phyloP scores from a whole-genome alignment of 805 yeast species.

The Wickerhamiella alocasiicola region DNA sequence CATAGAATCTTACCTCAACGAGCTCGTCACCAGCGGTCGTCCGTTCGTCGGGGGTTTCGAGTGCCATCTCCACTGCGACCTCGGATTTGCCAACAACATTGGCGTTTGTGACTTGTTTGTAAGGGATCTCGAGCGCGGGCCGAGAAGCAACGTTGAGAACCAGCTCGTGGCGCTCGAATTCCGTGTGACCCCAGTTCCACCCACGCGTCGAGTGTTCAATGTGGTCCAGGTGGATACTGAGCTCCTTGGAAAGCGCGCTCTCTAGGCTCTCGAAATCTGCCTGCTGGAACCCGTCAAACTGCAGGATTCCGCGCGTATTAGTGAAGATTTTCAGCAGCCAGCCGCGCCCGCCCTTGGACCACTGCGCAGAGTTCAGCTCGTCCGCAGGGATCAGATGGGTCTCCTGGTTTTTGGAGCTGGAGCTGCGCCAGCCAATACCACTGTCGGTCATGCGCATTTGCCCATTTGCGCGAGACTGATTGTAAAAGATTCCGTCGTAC shows the following conservation, averaged over 20 bases:
- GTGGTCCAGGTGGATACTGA: constrained; percentile 60
- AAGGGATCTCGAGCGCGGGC: constrained; percentile 88
- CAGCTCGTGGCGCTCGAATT: constrained; percentile 83
- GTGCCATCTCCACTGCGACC: constrained; percentile 76
- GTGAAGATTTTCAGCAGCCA: constrained; percentile 83
- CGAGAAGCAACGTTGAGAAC: constrained; percentile 74
- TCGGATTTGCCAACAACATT: constrained; percentile 87
- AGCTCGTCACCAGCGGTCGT: constrained; percentile 80
- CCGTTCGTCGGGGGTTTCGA: constrained; percentile 39
- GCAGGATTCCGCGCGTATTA: constrained; percentile 71
- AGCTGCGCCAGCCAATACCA: constrained; percentile 93
- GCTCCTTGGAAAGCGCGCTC: constrained; percentile 68
- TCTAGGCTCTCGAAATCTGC: constrained; percentile 70
- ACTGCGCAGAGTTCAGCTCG: constrained; percentile 63
- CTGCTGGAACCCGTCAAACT: constrained; percentile 82
- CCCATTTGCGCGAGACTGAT: constrained; percentile 74
- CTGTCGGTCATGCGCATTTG: constrained; percentile 89
- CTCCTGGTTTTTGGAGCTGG: constrained; percentile 29
- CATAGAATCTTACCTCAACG: constrained; percentile 85
- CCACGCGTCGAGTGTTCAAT: constrained; percentile 91
- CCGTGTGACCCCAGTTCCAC: constrained; percentile 98
- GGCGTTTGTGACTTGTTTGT: constrained; percentile 63
- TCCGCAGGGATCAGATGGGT: constrained; percentile 87
- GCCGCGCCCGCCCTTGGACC: constrained; percentile 93
- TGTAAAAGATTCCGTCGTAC: constrained; percentile 80